phyloP scores from a whole-genome alignment of 345 rosid species.

The Sisymbrium altissimum region DNA sequence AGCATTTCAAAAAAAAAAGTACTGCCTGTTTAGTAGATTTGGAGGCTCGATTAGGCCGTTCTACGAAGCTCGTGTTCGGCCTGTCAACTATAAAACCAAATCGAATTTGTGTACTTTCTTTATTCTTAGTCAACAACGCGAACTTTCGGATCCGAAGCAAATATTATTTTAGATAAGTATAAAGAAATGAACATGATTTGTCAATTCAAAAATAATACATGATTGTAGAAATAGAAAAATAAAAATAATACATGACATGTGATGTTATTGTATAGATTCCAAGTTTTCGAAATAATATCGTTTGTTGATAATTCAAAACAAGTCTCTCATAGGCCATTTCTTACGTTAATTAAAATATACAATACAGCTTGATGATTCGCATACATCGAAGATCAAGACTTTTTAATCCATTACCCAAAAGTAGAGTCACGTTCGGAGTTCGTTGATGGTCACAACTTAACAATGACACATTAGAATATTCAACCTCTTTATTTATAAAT shows the following conservation, averaged over 20 bases:
- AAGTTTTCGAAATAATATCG: background rate
- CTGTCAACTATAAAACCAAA: background rate
- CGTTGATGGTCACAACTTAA: slow-evolving; percentile 26
- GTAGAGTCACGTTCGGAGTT: slow-evolving; percentile 23
- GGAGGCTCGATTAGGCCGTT: background rate
- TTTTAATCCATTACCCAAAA: slow-evolving; percentile 6
- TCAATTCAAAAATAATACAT: background rate
- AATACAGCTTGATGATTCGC: slow-evolving; percentile 12
- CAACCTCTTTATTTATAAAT: background rate
- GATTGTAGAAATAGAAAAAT: background rate
- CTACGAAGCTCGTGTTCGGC: background rate
- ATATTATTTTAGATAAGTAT: background rate
- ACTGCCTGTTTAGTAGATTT: no score
- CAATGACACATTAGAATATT: slow-evolving; percentile 17
- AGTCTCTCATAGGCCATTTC: slow-evolving; percentile 6
- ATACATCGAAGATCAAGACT: slow-evolving; percentile 14
- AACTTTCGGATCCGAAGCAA: slow-evolving; percentile 23
- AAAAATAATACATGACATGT: slow-evolving; percentile 14
- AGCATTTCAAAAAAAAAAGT: no score
- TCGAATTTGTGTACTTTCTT: background rate
- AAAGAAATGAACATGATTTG: background rate
- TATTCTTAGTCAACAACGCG: slow-evolving; percentile 13
- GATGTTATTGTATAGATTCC: background rate
- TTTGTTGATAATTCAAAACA: background rate
- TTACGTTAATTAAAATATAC: background rate